A percentile compares a stretch with the other conserved stretches of the same genome.
Conservation (phyloP, 1,284 basidiomycete genomes). For the Trichosporon sp. region DNA sequence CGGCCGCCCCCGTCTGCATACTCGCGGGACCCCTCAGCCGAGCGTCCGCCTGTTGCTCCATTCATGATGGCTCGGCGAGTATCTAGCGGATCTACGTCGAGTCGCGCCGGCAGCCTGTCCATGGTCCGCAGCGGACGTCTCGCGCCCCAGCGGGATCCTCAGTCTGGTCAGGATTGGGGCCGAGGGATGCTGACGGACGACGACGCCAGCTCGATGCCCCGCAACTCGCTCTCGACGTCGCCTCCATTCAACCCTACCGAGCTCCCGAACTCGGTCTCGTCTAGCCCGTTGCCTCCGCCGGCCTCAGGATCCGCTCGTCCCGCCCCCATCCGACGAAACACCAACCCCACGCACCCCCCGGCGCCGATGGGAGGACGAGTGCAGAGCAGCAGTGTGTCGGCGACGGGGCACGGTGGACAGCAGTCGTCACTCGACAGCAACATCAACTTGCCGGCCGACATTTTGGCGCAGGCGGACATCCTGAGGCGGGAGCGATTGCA, state of each 20-base stretch:
- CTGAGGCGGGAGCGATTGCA: slow-evolving; percentile 68
- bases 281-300: not conserved
- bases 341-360: slow-evolving; percentile 25
- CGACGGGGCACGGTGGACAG: not conserved
- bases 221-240: slow-evolving; percentile 1
- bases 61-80: slow-evolving; percentile 15
- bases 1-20: not conserved
- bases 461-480: slow-evolving; percentile 73
- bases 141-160: slow-evolving; percentile 18
- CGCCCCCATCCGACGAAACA: slow-evolving; percentile 31
- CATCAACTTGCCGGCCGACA: slow-evolving; percentile 52
- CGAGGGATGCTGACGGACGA: not conserved
- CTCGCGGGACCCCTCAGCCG: not conserved
- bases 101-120: slow-evolving; percentile 36
- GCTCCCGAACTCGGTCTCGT: not conserved
- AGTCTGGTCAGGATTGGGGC: not conserved
- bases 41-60: slow-evolving; percentile 4
- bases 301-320: slow-evolving; percentile 10
- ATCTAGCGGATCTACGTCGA: slow-evolving; percentile 28
- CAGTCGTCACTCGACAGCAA: not conserved
- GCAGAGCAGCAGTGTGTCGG: not conserved
- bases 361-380: slow-evolving; percentile 2
- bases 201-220: not conserved
- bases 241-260: not conserved
- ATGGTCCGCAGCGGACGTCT: slow-evolving; percentile 34